Base-by-base conservation (phyloP, 208 protist species). In the Leptomonas seymouri region DNA sequence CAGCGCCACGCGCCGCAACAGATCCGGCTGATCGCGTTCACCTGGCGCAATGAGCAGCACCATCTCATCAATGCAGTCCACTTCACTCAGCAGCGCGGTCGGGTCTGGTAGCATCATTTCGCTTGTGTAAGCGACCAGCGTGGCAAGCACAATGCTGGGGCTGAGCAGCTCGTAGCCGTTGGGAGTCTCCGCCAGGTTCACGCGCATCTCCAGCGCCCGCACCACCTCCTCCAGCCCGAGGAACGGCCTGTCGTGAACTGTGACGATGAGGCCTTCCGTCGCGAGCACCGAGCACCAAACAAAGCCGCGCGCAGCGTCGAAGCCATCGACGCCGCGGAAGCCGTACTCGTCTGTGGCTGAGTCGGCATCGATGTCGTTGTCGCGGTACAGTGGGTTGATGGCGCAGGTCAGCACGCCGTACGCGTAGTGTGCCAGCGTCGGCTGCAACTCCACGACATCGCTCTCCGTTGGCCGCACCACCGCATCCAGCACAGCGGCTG, bases 61-160 rank as follows among this genome's bases (percentile, higher is more conserved):
- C 87, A 96, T 94, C 74, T 96, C 91, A 56, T 96, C 87, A 25
- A 96, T 86, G 62, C 78, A 80, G 71, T 93, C 89, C 48, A 96
- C 91, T 71, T 96, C 86, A 36, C 78, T 85, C 30, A 96, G 66
- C 45, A 94, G 64, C 51, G 77, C 58, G n/a, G 85, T 88, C 36
- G 84, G 84, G 66, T 93, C 84, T 5, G 87, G 84, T 28, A 96
- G 64, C 65, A 76, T 64, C 61, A 84, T 81, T 77, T 93, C 90
- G 62, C 67, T 89, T 2, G 79, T 81, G 64, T 87, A 93, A 54
- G 76, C 78, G 11, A 87, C 65, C 23, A 93, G 74, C 48, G 84
- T 81, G 34, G 84, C 81, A 6, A 93, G 75, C 8, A 78, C 78
- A 20, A 69, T 62, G 65, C 78, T 71, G 39, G 63, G 56, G 45